Percentiles rank a stretch among this genome's conserved stretches.
Evolutionary conservation across 192 early-diverging fungal genomes (phyloP).

Genomic region (Linnemannia exigua): DNA sequence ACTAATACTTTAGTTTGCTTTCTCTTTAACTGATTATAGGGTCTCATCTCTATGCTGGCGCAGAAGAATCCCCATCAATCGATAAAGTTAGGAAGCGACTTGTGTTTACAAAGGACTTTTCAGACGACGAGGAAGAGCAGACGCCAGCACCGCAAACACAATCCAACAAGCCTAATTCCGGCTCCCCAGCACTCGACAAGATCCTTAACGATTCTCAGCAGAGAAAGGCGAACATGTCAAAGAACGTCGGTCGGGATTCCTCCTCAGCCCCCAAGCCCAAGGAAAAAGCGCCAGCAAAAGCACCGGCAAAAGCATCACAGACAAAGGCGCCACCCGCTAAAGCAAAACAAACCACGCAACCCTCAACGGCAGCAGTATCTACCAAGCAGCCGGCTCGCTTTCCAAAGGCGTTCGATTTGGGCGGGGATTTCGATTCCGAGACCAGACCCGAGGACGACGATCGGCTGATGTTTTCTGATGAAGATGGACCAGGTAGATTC

Average conservation of each 20-base stretch:
- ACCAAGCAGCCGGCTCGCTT: background rate
- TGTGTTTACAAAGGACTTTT: conserved; percentile 3
- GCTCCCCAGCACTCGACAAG: conserved; percentile 20
- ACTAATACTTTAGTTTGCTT: background rate
- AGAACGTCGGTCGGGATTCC: background rate
- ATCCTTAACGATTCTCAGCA: conserved; percentile 2
- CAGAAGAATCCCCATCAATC: conserved; percentile 17
- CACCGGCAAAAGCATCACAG: background rate
- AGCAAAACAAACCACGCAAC: background rate
- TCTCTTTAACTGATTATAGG: background rate
- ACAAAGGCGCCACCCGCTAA: no score
- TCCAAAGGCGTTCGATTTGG: background rate
- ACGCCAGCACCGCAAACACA: background rate
- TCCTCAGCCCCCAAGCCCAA: background rate
- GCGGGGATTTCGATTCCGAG: background rate
- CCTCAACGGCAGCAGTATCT: background rate
- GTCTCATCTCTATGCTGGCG: background rate
- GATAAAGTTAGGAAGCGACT: conserved; percentile 8
- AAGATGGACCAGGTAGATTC: background rate
- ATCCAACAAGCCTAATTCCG: background rate
- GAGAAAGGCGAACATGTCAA: background rate
- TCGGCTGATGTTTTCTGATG: conserved; percentile 11
- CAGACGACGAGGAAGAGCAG: background rate
- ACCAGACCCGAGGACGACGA: background rate
- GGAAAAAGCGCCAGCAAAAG: background rate